phyloP scores from a whole-genome alignment of 129 eudicot genomes.

The Artemisia annua region DNA sequence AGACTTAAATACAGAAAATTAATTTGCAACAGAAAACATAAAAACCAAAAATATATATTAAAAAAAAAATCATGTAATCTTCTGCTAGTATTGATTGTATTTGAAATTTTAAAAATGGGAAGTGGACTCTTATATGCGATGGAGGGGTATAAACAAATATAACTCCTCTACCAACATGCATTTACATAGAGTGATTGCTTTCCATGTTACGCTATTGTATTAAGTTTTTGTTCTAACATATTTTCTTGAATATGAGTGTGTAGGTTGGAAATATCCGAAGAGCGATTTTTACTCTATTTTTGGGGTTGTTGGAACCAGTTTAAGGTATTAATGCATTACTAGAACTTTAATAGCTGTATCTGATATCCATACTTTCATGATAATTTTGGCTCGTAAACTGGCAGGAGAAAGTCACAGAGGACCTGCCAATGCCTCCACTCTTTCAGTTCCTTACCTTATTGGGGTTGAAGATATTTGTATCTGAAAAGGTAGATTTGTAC shows the following conservation, averaged over 20 bases:
- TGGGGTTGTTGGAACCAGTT: slow-evolving; percentile 87
- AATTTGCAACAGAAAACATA: slow-evolving; percentile 9
- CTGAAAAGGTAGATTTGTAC: slow-evolving; percentile 58
- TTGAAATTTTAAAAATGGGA: slow-evolving; percentile 13
- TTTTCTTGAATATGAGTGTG: slow-evolving; percentile 15
- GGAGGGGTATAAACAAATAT: neutral
- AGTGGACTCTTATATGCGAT: neutral
- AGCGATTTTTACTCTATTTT: slow-evolving; percentile 55
- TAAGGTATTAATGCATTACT: slow-evolving; percentile 48
- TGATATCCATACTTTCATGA: no score
- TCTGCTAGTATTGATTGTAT: neutral
- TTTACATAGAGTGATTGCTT: slow-evolving; percentile 16
- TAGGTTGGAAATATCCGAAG: slow-evolving; percentile 84
- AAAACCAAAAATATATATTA: neutral
- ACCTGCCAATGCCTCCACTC: slow-evolving; percentile 92
- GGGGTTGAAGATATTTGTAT: slow-evolving; percentile 75
- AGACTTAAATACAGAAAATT: neutral
- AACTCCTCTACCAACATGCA: neutral
- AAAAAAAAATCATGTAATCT: neutral
- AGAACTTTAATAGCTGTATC: neutral
- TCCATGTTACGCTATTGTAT: neutral
- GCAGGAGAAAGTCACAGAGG: slow-evolving; percentile 71
- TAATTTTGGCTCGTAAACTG: slow-evolving; percentile 18
- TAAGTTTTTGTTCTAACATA: slow-evolving; percentile 4
- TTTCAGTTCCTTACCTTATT: slow-evolving; percentile 84